A percentile compares a stretch with the other conserved stretches of the same genome.
Conservation (phyloP, 2,329 filamentous ascomycete genomes). For the Alternaria gansuensis region DNA sequence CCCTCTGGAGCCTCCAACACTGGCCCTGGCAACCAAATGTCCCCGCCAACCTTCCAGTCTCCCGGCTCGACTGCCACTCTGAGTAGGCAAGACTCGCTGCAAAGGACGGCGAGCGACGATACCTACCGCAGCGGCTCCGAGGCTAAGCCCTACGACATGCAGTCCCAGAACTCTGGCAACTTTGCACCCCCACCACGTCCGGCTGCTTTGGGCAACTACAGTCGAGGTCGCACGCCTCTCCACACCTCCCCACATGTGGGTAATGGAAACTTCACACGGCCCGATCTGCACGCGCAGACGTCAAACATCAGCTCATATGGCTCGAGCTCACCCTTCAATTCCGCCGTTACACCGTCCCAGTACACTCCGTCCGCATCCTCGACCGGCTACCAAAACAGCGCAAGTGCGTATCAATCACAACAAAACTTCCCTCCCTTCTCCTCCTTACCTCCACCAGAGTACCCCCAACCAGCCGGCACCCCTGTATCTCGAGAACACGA, state of each 20-base stretch:
- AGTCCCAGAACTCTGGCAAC: constrained; percentile 45
- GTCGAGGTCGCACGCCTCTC: constrained; percentile 42
- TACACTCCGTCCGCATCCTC: constrained; percentile 57
- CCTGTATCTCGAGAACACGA: constrained; percentile 51
- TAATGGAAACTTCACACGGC: constrained; percentile 47
- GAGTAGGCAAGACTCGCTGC: constrained; percentile 44
- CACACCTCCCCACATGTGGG: constrained; percentile 51
- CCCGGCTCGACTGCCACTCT: constrained; percentile 43
- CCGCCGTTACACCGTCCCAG: constrained; percentile 57
- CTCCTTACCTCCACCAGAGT: constrained; percentile 68
- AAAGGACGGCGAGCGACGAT: constrained; percentile 50
- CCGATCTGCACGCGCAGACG: constrained; percentile 50
- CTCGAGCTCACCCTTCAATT: constrained; percentile 49
- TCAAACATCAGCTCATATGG: constrained; percentile 48
- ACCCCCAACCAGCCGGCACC: constrained; percentile 44
- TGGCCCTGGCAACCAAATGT: constrained; percentile 44
- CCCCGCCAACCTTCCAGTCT: constrained; percentile 48
- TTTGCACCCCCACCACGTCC: constrained; percentile 51
- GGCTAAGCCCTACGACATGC: constrained; percentile 50
- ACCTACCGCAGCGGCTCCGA: constrained; percentile 44
- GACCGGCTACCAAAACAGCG: constrained; percentile 50
- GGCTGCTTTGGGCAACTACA: constrained; percentile 45
- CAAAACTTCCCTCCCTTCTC: constrained; percentile 70
- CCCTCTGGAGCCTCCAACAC: constrained; percentile 37
- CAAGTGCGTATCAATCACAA: constrained; percentile 64